A percentile compares a stretch with the other conserved stretches of the same genome.
These are phyloP conservation scores for Millerozyma acaciae DNA, from an alignment of 805 yeast species.

Conservation along the genomic window DNA sequence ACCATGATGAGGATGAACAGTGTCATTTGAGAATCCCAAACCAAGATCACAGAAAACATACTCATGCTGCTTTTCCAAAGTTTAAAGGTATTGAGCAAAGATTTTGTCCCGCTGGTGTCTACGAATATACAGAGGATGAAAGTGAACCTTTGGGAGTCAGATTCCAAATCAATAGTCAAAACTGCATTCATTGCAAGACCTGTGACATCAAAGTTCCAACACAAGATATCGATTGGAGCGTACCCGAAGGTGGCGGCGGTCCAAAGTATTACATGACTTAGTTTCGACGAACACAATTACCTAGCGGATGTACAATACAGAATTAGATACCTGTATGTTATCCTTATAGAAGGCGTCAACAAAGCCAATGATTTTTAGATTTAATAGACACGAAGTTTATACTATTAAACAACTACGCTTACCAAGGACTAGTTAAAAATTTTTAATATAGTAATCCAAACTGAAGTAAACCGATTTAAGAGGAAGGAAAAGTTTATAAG, in stretches of 20 bases:
- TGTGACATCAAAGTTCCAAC: slow-evolving; percentile 96
- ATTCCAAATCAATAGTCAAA: slow-evolving; percentile 93
- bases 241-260: slow-evolving; percentile 99
- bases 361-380: too few relatives aligned
- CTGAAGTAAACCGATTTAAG: too few relatives aligned
- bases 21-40: slow-evolving; percentile 71
- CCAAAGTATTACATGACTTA: slow-evolving; percentile 89
- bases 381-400: too few relatives aligned
- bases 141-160: slow-evolving; percentile 57
- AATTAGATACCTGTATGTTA: too few relatives aligned
- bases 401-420: too few relatives aligned
- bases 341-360: too few relatives aligned
- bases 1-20: slow-evolving; percentile 90
- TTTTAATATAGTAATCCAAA: too few relatives aligned
- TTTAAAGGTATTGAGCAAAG: slow-evolving; percentile 85
- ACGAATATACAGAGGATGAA: slow-evolving; percentile 82
- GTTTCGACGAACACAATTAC: too few relatives aligned
- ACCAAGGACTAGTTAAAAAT: too few relatives aligned
- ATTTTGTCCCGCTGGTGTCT: slow-evolving; percentile 98
- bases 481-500: too few relatives aligned
- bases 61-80: slow-evolving; percentile 63
- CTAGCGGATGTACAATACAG: too few relatives aligned
- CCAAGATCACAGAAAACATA: slow-evolving; percentile 64
- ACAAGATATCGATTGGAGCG: slow-evolving; percentile 92
- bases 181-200: slow-evolving; percentile 97